These are phyloP conservation scores for Mentha longifolia DNA, from an alignment of 257 asterid genomes.

Conservation along the genomic window DNA sequence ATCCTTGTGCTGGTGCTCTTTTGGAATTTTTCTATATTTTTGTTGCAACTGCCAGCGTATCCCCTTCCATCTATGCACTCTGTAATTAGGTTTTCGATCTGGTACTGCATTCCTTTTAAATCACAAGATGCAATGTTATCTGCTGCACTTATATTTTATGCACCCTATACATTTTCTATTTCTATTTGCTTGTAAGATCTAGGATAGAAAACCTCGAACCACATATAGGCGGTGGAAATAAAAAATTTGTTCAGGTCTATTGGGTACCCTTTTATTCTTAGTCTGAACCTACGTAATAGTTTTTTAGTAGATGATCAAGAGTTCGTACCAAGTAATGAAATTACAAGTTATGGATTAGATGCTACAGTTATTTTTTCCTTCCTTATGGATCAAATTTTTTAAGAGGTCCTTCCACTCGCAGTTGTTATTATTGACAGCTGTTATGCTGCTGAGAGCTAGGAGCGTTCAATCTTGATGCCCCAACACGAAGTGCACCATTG, in stretches of 20 bases:
- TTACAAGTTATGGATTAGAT: not conserved
- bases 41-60: slow-evolving; percentile 4
- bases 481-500: not conserved
- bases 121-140: not conserved
- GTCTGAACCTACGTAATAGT: not conserved
- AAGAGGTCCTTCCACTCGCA: slow-evolving; percentile 1
- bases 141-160: slow-evolving; percentile 3
- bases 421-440: slow-evolving; percentile 3
- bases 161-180: not conserved
- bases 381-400: not conserved
- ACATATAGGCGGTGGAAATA: not conserved
- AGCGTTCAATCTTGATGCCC: slow-evolving; percentile 14
- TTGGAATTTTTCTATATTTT: not conserved
- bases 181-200: slow-evolving; percentile 18
- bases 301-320: slow-evolving; percentile 6
- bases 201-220: slow-evolving; percentile 1
- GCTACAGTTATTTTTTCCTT: not conserved
- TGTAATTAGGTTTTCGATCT: slow-evolving; percentile 5
- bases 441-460: slow-evolving; percentile 8
- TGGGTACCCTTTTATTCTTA: slow-evolving; percentile 9
- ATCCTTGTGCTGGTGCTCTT: not conserved
- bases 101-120: slow-evolving; percentile 4
- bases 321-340: slow-evolving; percentile 21
- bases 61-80: slow-evolving; percentile 16
- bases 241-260: slow-evolving; percentile 2